phyloP scores from a whole-genome alignment of 768 basidiomycete genomes.

The Russula lepida region DNA sequence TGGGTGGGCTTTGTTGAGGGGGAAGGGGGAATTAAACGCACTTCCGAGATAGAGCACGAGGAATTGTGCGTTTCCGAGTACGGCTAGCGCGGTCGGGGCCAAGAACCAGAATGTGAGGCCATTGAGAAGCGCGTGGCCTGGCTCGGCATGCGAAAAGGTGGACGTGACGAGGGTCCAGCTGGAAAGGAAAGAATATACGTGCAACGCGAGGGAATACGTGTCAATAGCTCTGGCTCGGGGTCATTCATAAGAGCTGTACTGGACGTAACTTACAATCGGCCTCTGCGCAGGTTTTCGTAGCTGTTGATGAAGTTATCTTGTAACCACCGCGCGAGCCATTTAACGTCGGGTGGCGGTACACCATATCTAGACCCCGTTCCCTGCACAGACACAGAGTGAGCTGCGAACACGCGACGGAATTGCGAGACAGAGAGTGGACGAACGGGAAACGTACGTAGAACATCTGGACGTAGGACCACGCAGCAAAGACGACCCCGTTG shows the following conservation, averaged over 20 bases:
- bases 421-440: too few relatives aligned
- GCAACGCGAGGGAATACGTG: neutral
- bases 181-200: neutral
- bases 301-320: slow-evolving; percentile 53
- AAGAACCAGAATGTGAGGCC: slow-evolving; percentile 74
- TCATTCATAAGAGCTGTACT: neutral
- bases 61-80: slow-evolving; percentile 61
- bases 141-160: slow-evolving; percentile 59
- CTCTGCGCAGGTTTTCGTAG: slow-evolving; percentile 49
- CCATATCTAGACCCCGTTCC: slow-evolving; percentile 1
- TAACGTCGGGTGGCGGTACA: slow-evolving; percentile 28
- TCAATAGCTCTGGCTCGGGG: neutral
- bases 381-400: neutral
- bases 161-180: slow-evolving; percentile 73
- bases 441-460: slow-evolving; percentile 19
- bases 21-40: slow-evolving; percentile 25
- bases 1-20: too few relatives aligned
- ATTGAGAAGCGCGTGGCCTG: slow-evolving; percentile 64
- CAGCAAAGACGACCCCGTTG: slow-evolving; percentile 53
- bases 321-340: slow-evolving; percentile 40
- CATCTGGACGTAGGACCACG: slow-evolving; percentile 39
- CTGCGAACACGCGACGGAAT: neutral
- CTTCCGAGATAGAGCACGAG: slow-evolving; percentile 67
- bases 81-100: slow-evolving; percentile 50
- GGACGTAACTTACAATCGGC: slow-evolving; percentile 52